Evolutionary conservation across 495 filamentous ascomycete genomes (phyloP), one percentile per base, ranked within the genome.

Genomic region (Cudoniella acicularis): DNA sequence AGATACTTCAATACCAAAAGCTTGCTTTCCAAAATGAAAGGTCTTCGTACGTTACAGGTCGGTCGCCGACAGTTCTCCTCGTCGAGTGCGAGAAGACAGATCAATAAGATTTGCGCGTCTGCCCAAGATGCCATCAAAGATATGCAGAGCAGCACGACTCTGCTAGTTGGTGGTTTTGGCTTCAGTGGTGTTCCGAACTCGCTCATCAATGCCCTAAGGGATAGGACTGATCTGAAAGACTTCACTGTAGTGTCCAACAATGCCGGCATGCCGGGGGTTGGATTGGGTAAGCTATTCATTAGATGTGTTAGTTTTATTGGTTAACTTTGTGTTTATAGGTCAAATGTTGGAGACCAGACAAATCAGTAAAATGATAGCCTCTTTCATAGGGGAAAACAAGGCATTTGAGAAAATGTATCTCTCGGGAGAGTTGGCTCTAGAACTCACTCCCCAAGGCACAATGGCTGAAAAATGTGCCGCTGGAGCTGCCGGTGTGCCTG

Each of bases 401-500:
- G 54, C 40, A 1, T 57, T 64, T 49, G 62, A 64, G 49, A 52
- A 61, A 25, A 57, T 57, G 57, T 64, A 64, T 40, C 54, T 64
- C 21, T 27, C 57, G 8, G 62, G 62, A 42, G 49, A 64, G 20
- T 20, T 57, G 17, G 22, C 47, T 6, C 22, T 64, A 1, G 62
- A 64, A 50, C 53, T 64, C 13, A 59, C 54, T 2, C 62, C 62
- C 10, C 62, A 64, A 20, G 62, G 62, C n/a, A 64, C 62, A 16
- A 57, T 60, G 42, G 62, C 57, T 13, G 62, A 60, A 41, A 60
- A 64, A 48, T 60, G 57, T 49, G 56, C 56, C 0, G 56, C 56
- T 11, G 61, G 56, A 52, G 61, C 56, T 18, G 56, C 57, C 21
- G 62, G 62, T 10, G 51, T 64, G 11, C 62, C 62, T 10, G 62